A percentile compares a stretch with the other conserved stretches of the same genome.
phyloP scores from a whole-genome alignment of 768 basidiomycete genomes.

The Boletus rubroflammeus region DNA sequence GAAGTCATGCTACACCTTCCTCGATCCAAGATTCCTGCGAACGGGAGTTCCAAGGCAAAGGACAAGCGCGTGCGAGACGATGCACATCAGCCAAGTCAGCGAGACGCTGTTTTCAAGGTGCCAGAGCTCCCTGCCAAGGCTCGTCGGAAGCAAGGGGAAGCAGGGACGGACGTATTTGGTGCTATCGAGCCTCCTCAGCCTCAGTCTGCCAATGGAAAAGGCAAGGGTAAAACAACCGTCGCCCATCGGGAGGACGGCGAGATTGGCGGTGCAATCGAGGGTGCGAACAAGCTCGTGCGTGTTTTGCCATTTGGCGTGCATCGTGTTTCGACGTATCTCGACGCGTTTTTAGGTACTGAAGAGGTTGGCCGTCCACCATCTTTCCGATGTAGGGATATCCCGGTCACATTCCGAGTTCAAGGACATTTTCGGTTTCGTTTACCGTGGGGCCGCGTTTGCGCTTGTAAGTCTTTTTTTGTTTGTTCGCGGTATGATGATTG shows the following conservation, averaged over 20 bases:
- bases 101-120: conserved; percentile 39
- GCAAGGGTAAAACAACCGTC: conserved; percentile 35
- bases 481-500: not conserved
- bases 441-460: conserved; percentile 39
- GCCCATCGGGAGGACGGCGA: conserved; percentile 25
- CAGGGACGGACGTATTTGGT: conserved; percentile 32
- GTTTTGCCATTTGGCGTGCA: not conserved
- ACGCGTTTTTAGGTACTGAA: conserved; percentile 36
- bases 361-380: conserved; percentile 33
- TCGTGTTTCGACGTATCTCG: not conserved
- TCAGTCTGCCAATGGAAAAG: conserved; percentile 29
- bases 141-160: conserved; percentile 14
- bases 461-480: conserved; percentile 30
- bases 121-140: conserved; percentile 41
- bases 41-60: conserved; percentile 3
- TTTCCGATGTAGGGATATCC: conserved; percentile 30
- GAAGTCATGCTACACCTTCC: conserved; percentile 40
- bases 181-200: conserved; percentile 16
- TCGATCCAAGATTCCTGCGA: conserved; percentile 16
- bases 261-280: conserved; percentile 41
- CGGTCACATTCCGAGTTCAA: conserved; percentile 40
- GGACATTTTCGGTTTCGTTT: conserved; percentile 38
- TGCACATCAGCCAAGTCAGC: not conserved
- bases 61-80: not conserved
- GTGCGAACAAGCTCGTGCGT: conserved; percentile 59